A percentile compares a stretch with the other conserved stretches of the same genome.
Evolutionary conservation across 169 alveolate species (phyloP).

Genomic region (Plasmodium inui): DNA sequence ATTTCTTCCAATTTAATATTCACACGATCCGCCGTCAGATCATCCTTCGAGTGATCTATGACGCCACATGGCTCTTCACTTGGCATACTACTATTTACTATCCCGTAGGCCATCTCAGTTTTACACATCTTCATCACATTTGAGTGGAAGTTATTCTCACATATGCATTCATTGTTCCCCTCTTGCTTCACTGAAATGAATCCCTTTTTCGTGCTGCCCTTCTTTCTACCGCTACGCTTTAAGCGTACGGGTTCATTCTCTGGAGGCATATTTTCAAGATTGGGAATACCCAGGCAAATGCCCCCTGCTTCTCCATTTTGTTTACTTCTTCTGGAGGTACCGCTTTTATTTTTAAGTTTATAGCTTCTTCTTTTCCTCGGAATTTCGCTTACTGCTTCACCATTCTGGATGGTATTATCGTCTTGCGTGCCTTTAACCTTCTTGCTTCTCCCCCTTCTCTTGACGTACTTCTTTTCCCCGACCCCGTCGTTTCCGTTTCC

Average conservation of each 20-base stretch:
- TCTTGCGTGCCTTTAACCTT: constrained; percentile 30
- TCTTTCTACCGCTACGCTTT: not conserved
- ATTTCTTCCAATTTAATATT: not conserved
- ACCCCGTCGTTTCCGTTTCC: not conserved
- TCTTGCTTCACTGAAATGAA: not conserved
- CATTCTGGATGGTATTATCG: constrained; percentile 22
- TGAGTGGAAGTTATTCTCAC: not conserved
- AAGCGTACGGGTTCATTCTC: not conserved
- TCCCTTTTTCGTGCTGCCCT: not conserved
- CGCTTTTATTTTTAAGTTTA: constrained; percentile 25
- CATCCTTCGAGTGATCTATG: not conserved
- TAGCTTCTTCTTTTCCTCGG: not conserved
- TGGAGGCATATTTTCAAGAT: constrained; percentile 11
- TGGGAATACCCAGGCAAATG: not conserved
- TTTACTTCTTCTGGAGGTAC: not conserved
- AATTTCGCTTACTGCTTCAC: not conserved
- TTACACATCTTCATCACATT: not conserved
- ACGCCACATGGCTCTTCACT: not conserved
- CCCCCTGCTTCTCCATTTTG: not conserved
- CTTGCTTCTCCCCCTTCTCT: constrained; percentile 35
- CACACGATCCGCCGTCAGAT: not conserved
- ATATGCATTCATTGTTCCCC: not conserved
- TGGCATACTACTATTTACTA: not conserved
- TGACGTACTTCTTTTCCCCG: constrained; percentile 5
- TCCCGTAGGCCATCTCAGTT: not conserved